phyloP scores from a whole-genome alignment of 345 rosid genomes.

The Boechera divaricarpa region DNA sequence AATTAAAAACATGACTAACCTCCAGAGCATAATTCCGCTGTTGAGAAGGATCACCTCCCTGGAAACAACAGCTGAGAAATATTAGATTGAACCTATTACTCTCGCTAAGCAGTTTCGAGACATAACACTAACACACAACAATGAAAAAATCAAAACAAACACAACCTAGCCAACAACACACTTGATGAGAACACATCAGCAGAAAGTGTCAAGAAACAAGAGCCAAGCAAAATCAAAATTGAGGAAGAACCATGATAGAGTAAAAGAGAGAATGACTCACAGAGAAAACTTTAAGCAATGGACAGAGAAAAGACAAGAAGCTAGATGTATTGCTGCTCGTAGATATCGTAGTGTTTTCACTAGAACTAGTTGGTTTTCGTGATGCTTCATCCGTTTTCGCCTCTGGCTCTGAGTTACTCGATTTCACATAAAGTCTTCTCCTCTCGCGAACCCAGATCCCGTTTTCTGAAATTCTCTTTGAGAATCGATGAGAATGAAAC shows the following conservation, averaged over 20 bases:
- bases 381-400: conserved; percentile 15
- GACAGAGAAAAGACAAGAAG: conserved; percentile 82
- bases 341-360: too few relatives aligned
- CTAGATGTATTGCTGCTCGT: conserved; percentile 42
- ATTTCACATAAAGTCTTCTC: conserved; percentile 43
- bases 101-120: background rate
- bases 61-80: conserved; percentile 32
- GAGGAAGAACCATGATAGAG: background rate
- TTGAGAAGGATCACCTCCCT: conserved; percentile 83
- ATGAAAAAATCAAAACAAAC: too few relatives aligned
- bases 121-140: background rate
- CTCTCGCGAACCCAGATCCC: conserved; percentile 41
- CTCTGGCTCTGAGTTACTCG: conserved; percentile 45
- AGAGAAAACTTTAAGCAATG: conserved; percentile 78
- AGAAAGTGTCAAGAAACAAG: background rate
- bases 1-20: conserved; percentile 47
- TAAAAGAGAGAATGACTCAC: conserved; percentile 47
- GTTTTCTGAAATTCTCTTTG: conserved; percentile 17
- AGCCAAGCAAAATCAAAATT: background rate
- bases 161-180: background rate
- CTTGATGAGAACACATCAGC: background rate
- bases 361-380: background rate
- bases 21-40: conserved; percentile 65
- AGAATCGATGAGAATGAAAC: conserved; percentile 12
- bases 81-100: background rate